Evolutionary conservation across 1,284 basidiomycete species (phyloP).

Genomic region (Omphalotus olearius): DNA sequence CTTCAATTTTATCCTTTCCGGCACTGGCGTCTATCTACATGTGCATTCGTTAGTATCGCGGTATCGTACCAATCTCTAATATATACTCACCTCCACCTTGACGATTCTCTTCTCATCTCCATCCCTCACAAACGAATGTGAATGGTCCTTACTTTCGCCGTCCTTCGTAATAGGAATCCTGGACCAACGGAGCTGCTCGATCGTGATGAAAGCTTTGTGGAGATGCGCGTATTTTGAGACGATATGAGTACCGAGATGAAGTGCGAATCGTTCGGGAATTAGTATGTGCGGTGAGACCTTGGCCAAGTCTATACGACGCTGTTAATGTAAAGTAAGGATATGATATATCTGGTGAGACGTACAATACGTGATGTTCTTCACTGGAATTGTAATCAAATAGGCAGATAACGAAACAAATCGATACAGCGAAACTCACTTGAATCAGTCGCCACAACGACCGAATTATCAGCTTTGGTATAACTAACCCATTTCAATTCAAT

Average conservation of each 20-base stretch:
- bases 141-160: slow-evolving; percentile 51
- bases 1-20: slow-evolving; percentile 57
- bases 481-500: slow-evolving; percentile 28
- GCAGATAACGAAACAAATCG: slow-evolving; percentile 1
- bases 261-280: slow-evolving; percentile 79
- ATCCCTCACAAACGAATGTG: slow-evolving; percentile 84
- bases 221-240: slow-evolving; percentile 83
- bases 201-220: slow-evolving; percentile 67
- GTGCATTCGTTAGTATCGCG: background rate
- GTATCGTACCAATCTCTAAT: background rate
- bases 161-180: slow-evolving; percentile 59
- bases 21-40: slow-evolving; percentile 55
- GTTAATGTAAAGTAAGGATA: background rate
- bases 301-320: slow-evolving; percentile 60
- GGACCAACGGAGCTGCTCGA: slow-evolving; percentile 85
- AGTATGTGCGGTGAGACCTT: slow-evolving; percentile 86
- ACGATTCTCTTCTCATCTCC: slow-evolving; percentile 85
- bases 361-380: slow-evolving; percentile 95
- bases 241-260: slow-evolving; percentile 84
- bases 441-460: slow-evolving; percentile 83
- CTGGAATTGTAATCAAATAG: slow-evolving; percentile 31
- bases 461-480: slow-evolving; percentile 83
- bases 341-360: slow-evolving; percentile 19
- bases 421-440: slow-evolving; percentile 53
- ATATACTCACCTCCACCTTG: slow-evolving; percentile 52